Base-by-base conservation (phyloP, 78 protist genomes). In the Tieghemostelium lacteum region DNA sequence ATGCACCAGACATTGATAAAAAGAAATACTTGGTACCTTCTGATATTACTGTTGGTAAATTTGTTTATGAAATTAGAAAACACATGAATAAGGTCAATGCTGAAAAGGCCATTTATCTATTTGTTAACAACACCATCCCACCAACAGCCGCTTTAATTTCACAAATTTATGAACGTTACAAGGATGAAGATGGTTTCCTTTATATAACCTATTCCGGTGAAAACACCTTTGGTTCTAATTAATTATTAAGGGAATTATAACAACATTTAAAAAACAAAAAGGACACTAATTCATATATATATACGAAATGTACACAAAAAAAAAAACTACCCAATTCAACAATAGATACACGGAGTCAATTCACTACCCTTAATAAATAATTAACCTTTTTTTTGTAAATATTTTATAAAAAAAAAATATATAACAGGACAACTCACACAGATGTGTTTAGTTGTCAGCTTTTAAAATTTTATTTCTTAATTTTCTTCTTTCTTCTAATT, bases 141-240 rank as follows among this genome's bases (percentile, higher is more conserved):
- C 96, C 97, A 26, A 97, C 98, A 1, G 97, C 88, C 24, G 91
- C 87, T 37, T 54, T 91, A n/a, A 97, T 97, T 91, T 91, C 96
- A 2, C 52, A 55, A 37, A 71, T 98, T 26, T 98, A 98, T 66
- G 97, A 97, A 31, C 92, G 93, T 78, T 75, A 95, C 57, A 96
- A 96, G 94, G 99, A 98, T 70, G 97, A 97, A 61, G 99, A 98
- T 70, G 99, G 99, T 40, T 97, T 97, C n/a, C 63, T 86, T 17
- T 86, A 86, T 75, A 67, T 86, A 33, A 45, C 65, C 5, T 86
- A 86, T 39, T 58, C 73, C 52, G 93, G 93, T 12, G 93, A 86
- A 66, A 86, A 86, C 40, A 86, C 93, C 1, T 86, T 86, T 86
- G 93, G 93, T 66, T 55, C 78, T 54, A 49, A 52, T n/a, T n/a